Conservation (phyloP, 495 filamentous ascomycete genomes). For the Hyaloscypha hepaticicola region DNA sequence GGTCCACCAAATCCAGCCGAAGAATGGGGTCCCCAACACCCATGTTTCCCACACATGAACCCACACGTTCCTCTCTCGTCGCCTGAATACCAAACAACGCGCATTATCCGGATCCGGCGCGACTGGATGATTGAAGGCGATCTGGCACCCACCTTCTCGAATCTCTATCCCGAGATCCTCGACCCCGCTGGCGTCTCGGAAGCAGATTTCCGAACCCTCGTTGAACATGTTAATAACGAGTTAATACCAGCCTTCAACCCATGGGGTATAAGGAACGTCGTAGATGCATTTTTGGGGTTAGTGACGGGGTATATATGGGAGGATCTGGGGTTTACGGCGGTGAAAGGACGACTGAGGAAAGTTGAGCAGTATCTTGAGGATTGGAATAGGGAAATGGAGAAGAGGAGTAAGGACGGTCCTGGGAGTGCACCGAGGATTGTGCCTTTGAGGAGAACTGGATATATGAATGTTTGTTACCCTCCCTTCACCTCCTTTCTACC, state of each 20-base stretch:
- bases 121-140: constrained; percentile 92
- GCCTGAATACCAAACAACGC: constrained; percentile 68
- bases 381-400: constrained; percentile 70
- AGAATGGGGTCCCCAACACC: constrained; percentile 86
- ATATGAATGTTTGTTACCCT: constrained; percentile 66
- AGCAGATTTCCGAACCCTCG: constrained; percentile 75
- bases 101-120: constrained; percentile 84
- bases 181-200: constrained; percentile 78
- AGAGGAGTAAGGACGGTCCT: constrained; percentile 49
- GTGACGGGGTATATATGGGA: constrained; percentile 93
- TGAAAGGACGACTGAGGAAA: constrained; percentile 63
- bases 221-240: constrained; percentile 72
- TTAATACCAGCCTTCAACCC: constrained; percentile 73
- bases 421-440: constrained; percentile 67
- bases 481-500: background rate
- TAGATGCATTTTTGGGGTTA: constrained; percentile 74
- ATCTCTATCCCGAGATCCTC: constrained; percentile 92
- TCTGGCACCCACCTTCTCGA: constrained; percentile 88
- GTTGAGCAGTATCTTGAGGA: constrained; percentile 77
- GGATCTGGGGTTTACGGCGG: constrained; percentile 70
- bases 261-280: constrained; percentile 63
- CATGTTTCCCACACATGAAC: constrained; percentile 90
- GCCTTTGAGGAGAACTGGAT: constrained; percentile 76
- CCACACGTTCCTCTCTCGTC: constrained; percentile 82
- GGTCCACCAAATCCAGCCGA: constrained; percentile 38